Conservation (phyloP, 345 rosid species). For the Linum lewisii region DNA sequence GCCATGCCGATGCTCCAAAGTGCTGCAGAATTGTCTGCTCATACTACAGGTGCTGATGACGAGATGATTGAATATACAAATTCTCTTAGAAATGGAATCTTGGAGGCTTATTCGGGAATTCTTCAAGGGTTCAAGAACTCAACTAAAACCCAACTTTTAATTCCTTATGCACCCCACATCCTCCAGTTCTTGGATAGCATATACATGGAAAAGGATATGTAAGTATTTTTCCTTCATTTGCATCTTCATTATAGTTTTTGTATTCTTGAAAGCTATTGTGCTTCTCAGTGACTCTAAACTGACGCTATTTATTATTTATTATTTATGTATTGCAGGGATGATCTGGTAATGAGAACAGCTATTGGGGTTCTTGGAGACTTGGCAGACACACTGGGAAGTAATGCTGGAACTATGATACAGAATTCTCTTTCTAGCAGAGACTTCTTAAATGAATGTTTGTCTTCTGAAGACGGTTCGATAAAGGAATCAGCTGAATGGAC, state of each 20-base stretch:
- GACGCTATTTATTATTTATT: neutral
- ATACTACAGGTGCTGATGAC: slow-evolving; percentile 48
- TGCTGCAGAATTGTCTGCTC: slow-evolving; percentile 69
- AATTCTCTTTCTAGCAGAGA: slow-evolving; percentile 2
- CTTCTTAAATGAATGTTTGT: slow-evolving; percentile 1
- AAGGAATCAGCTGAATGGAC: slow-evolving; percentile 7
- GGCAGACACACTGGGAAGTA: slow-evolving; percentile 5
- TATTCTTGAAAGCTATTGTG: neutral
- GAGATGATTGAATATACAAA: slow-evolving; percentile 68
- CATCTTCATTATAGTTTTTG: neutral
- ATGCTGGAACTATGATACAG: slow-evolving; percentile 7
- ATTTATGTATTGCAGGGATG: slow-evolving; percentile 1
- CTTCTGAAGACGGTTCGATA: slow-evolving; percentile 1
- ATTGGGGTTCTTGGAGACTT: slow-evolving; percentile 8
- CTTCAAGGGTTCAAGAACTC: slow-evolving; percentile 75
- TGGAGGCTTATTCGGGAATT: slow-evolving; percentile 71
- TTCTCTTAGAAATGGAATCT: slow-evolving; percentile 58
- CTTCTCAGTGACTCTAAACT: neutral
- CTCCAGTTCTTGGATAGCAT: slow-evolving; percentile 71
- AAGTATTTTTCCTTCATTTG: neutral
- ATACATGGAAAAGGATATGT: slow-evolving; percentile 54
- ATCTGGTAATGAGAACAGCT: slow-evolving; percentile 5
- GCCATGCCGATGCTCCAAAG: slow-evolving; percentile 75
- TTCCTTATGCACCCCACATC: slow-evolving; percentile 60
- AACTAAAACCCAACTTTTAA: slow-evolving; percentile 57